These are phyloP conservation scores for Lactarius akahatsu DNA, from an alignment of 768 basidiomycete genomes.

Conservation along the genomic window DNA sequence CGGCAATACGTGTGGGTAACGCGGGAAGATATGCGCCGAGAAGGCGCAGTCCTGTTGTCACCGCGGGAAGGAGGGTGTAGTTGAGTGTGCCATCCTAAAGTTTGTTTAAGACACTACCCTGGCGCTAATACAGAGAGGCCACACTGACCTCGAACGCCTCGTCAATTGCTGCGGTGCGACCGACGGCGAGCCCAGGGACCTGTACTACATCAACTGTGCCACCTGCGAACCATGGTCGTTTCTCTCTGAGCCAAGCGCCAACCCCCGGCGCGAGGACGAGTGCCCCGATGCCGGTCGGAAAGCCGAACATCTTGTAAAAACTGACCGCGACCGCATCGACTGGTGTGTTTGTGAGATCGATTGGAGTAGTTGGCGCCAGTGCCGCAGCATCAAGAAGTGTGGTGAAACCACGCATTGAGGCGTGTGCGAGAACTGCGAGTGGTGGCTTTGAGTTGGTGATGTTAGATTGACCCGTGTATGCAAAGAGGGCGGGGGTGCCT, in stretches of 20 bases:
- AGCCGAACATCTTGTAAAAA: constrained; percentile 91
- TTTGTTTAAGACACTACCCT: constrained; percentile 10
- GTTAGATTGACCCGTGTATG: constrained; percentile 79
- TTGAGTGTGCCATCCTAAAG: constrained; percentile 84
- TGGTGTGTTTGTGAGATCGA: constrained; percentile 62
- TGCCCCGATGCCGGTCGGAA: constrained; percentile 81
- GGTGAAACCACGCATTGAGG: constrained; percentile 65
- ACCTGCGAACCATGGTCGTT: constrained; percentile 83
- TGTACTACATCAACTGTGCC: constrained; percentile 82
- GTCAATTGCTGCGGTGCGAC: constrained; percentile 54
- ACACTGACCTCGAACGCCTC: constrained; percentile 74
- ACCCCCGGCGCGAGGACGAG: constrained; percentile 50
- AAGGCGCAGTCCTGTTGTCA: constrained; percentile 75
- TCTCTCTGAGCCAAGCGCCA: constrained; percentile 60
- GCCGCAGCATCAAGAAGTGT: constrained; percentile 84
- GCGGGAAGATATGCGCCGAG: constrained; percentile 78
- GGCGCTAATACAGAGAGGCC: not conserved
- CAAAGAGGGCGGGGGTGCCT: constrained; percentile 60
- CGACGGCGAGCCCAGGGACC: constrained; percentile 71
- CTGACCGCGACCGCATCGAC: constrained; percentile 83
- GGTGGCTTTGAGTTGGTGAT: constrained; percentile 74
- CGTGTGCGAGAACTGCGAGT: constrained; percentile 62
- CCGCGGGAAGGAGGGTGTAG: constrained; percentile 72
- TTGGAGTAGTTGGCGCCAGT: constrained; percentile 65
- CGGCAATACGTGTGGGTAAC: constrained; percentile 71